Conservation (phyloP, 2,329 filamentous ascomycete genomes). For the Penicillium brasilianum region DNA sequence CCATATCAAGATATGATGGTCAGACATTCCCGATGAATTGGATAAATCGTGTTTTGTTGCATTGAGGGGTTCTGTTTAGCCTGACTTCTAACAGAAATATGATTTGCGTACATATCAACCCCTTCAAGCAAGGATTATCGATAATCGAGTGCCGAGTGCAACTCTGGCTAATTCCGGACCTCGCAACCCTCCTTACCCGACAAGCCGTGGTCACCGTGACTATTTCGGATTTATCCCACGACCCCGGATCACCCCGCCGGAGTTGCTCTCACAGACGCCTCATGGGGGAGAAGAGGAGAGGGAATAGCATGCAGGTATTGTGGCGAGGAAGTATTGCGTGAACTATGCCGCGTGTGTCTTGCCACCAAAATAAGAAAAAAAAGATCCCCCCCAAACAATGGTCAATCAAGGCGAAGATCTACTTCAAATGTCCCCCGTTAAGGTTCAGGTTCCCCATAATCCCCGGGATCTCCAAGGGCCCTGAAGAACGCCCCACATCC, state of each 20-base stretch:
- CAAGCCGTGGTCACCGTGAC: slow-evolving; percentile 2
- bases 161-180: background rate
- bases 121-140: background rate
- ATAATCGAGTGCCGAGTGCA: background rate
- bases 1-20: background rate
- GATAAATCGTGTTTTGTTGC: background rate
- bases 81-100: background rate
- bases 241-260: slow-evolving; percentile 1
- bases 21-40: background rate
- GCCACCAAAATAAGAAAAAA: too few species aligned
- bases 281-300: background rate
- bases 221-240: slow-evolving; percentile 11
- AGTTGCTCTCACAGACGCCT: background rate
- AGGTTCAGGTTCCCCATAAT: too few species aligned
- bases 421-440: background rate
- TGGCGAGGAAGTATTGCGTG: background rate
- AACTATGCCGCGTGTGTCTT: background rate
- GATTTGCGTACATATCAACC: background rate
- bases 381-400: too few species aligned
- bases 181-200: background rate
- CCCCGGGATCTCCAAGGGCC: too few species aligned
- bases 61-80: background rate
- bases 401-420: background rate
- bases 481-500: slow-evolving; percentile 1
- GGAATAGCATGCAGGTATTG: background rate